Base-by-base conservation (phyloP, 805 yeast genomes). In the Lipomyces starkeyi region DNA sequence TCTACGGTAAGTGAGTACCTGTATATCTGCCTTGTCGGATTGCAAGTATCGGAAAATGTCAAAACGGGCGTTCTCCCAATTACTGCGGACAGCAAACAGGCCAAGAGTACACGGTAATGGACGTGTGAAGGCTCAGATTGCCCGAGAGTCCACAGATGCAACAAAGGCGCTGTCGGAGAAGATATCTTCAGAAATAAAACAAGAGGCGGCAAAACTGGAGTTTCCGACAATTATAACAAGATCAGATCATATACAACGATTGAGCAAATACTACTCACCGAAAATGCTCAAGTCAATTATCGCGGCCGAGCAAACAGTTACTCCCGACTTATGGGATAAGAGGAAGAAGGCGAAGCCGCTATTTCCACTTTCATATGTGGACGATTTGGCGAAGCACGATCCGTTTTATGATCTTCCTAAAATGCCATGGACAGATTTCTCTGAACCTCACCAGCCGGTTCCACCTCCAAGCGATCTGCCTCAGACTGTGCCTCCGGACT, bases 281-380 rank as follows among this genome's bases (percentile, higher is more conserved):
- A 90, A 88, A 67, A 83, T 93, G 61, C 85, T 94, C 70, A 91
- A 91, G 76, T 86, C 96, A 63, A 91, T 95, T 72, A 83, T 90
- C 73, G 83, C 89, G 58, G 91, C 98, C 0, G 97, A 94, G 80
- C 82, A 89, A 4, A 83, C 86, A 22, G 87, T 93, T 62, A 82
- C 86, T 9, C 94, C 97, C 22, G 81, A 85, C 60, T 85, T 88
- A 70, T 86, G 87, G 80, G 76, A 78, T 3, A 75, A 79, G 59
- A 83, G 83, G 62, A 82, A 80, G 66, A 78, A 80, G 61, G 79
- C 82, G 29, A 79, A 80, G 7, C 80, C 81, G 37, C 83, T 82
- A 71, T 91, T 91, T 77, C 88, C 91, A 0, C 95, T 97, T 5
- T 84, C 86, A 58, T 86, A 86, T 73, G 78, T 84, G 54, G 92